Conservation (phyloP, 2,329 filamentous ascomycete species). For the Falciphora oryzae region DNA sequence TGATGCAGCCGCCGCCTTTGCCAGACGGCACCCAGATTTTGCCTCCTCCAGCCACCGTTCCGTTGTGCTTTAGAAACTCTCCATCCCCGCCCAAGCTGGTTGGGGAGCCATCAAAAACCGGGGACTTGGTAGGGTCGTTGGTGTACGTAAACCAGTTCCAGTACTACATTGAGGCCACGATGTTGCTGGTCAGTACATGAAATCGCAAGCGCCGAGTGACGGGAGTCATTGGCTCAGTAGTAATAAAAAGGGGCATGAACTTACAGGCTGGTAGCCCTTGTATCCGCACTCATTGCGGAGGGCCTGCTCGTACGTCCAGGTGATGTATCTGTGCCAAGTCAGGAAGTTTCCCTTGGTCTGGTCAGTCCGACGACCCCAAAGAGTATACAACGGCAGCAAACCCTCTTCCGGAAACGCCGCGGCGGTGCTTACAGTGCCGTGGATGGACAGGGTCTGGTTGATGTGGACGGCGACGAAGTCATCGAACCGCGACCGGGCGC, state of each 20-base stretch:
- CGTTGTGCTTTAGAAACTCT: slow-evolving; percentile 22
- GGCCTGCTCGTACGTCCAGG: slow-evolving; percentile 25
- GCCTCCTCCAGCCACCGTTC: slow-evolving; percentile 12
- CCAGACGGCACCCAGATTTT: slow-evolving; percentile 24
- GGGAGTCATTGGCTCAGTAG: too few species aligned
- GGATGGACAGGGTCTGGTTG: slow-evolving; percentile 26
- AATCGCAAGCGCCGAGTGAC: neutral
- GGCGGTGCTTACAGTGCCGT: slow-evolving; percentile 21
- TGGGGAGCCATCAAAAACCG: slow-evolving; percentile 36
- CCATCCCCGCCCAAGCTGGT: slow-evolving; percentile 37
- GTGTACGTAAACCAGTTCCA: slow-evolving; percentile 32
- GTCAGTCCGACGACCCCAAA: neutral
- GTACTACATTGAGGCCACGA: slow-evolving; percentile 24
- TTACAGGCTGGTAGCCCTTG: slow-evolving; percentile 23
- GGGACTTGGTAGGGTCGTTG: slow-evolving; percentile 25
- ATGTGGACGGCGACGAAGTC: slow-evolving; percentile 35
- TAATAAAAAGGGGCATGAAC: slow-evolving; percentile 10
- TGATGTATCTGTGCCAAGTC: slow-evolving; percentile 26
- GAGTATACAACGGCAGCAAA: slow-evolving; percentile 17
- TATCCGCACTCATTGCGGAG: slow-evolving; percentile 30
- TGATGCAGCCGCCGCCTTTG: slow-evolving; percentile 22
- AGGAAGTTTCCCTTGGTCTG: slow-evolving; percentile 13
- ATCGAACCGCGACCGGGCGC: slow-evolving; percentile 23
- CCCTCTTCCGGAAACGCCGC: slow-evolving; percentile 11
- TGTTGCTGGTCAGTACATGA: neutral